These are phyloP conservation scores for Cenchrus fungigraminus DNA, from an alignment of 176 grass and related monocot species.

Conservation along the genomic window DNA sequence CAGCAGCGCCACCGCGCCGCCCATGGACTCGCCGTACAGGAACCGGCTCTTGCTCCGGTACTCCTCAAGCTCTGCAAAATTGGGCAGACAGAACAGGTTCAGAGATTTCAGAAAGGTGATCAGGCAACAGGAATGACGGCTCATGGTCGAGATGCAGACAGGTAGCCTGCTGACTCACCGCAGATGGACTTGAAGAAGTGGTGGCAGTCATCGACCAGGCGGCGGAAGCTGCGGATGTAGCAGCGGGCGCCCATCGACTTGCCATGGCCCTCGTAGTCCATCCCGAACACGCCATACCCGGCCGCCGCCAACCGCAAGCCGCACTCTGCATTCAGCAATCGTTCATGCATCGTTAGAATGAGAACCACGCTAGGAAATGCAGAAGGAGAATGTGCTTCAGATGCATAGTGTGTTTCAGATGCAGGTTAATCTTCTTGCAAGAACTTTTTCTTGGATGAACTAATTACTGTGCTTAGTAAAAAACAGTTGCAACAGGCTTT, in stretches of 20 bases:
- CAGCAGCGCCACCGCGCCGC: conserved; percentile 78
- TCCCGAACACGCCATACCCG: conserved; percentile 78
- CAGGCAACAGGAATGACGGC: background rate
- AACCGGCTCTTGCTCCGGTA: conserved; percentile 81
- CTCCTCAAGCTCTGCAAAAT: conserved; percentile 51
- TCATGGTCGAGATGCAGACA: background rate
- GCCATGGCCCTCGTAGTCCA: conserved; percentile 95
- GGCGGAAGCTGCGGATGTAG: conserved; percentile 84
- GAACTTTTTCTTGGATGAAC: background rate
- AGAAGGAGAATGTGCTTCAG: background rate
- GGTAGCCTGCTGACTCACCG: conserved; percentile 25
- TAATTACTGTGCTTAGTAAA: background rate
- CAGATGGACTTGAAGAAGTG: conserved; percentile 82
- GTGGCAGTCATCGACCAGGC: conserved; percentile 72
- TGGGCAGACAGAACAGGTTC: background rate
- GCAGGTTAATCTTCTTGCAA: background rate
- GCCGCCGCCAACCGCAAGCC: conserved; percentile 53
- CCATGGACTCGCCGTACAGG: conserved; percentile 98
- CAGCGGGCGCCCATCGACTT: conserved; percentile 74
- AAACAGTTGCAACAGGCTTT: background rate
- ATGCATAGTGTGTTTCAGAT: background rate
- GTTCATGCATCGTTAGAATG: background rate
- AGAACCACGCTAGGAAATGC: background rate
- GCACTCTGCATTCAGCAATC: conserved; percentile 41
- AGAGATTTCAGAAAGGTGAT: background rate